Conservation (phyloP, 2,329 filamentous ascomycete species). For the Botrytis tulipae region DNA sequence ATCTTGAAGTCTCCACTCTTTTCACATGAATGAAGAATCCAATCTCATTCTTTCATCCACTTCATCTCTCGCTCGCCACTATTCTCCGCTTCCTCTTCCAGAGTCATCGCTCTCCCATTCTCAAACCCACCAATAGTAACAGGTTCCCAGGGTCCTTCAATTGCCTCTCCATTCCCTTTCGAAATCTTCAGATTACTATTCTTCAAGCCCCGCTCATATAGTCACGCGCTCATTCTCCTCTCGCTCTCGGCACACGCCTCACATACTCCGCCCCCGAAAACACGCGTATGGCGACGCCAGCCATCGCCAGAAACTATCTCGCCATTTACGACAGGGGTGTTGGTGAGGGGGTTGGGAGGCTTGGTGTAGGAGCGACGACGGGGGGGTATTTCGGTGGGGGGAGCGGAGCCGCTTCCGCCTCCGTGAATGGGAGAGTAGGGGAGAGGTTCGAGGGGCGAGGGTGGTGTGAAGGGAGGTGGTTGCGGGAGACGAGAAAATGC, state of each 20-base stretch:
- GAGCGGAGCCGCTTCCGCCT: not conserved
- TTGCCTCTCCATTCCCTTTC: not conserved
- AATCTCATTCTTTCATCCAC: not conserved
- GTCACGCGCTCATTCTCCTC: constrained; percentile 29
- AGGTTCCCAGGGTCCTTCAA: not conserved
- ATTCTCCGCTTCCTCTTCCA: not conserved
- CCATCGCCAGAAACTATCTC: constrained; percentile 33
- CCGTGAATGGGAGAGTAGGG: not conserved
- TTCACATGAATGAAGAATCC: not conserved
- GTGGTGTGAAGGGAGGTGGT: not conserved
- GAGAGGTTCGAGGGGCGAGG: not conserved
- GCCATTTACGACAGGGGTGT: constrained; percentile 24
- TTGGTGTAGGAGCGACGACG: constrained; percentile 28
- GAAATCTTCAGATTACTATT: not conserved
- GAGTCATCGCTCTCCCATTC: not conserved
- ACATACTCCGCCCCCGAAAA: constrained; percentile 38
- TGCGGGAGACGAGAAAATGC: not conserved
- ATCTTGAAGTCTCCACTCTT: not conserved
- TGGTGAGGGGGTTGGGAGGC: constrained; percentile 5
- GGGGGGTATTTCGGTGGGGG: constrained; percentile 10
- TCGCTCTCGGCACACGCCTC: constrained; percentile 35
- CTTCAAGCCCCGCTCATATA: constrained; percentile 18
- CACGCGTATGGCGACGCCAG: constrained; percentile 36
- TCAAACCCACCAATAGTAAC: not conserved
- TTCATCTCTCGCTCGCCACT: not conserved